A percentile compares a stretch with the other conserved stretches of the same genome.
Evolutionary conservation across 129 eudicot genomes (phyloP).

Genomic region (Flaveria brownii): DNA sequence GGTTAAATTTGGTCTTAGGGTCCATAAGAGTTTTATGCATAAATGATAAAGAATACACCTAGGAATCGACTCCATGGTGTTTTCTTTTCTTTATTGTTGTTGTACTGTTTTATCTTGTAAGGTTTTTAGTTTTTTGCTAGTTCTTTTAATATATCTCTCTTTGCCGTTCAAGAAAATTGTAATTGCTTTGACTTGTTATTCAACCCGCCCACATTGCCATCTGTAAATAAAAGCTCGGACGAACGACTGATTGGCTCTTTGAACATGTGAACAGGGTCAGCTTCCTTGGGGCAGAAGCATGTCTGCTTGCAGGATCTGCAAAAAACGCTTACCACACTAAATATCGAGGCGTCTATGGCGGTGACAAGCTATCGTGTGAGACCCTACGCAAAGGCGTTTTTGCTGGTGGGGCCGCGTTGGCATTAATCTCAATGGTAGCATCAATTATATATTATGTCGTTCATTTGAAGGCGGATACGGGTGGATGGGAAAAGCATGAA

Average conservation of each 20-base stretch:
- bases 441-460: slow-evolving; percentile 63
- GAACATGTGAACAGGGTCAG: slow-evolving; percentile 62
- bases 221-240: neutral
- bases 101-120: too few species aligned
- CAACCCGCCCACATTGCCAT: neutral
- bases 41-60: too few species aligned
- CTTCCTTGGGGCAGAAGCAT: slow-evolving; percentile 93
- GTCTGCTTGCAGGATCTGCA: slow-evolving; percentile 81
- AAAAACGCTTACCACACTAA: slow-evolving; percentile 92
- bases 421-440: slow-evolving; percentile 70
- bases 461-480: slow-evolving; percentile 86
- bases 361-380: slow-evolving; percentile 61
- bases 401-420: slow-evolving; percentile 85
- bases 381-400: slow-evolving; percentile 93
- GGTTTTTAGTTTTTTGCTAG: too few species aligned
- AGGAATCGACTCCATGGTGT: too few species aligned
- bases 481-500: slow-evolving; percentile 90
- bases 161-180: neutral
- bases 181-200: neutral
- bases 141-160: too few species aligned
- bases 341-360: slow-evolving; percentile 61
- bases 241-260: neutral
- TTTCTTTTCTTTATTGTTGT: too few species aligned
- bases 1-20: too few species aligned
- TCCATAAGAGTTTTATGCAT: too few species aligned